These are phyloP conservation scores for Gamarada debralockiae DNA, from an alignment of 495 filamentous ascomycete species.

Conservation along the genomic window DNA sequence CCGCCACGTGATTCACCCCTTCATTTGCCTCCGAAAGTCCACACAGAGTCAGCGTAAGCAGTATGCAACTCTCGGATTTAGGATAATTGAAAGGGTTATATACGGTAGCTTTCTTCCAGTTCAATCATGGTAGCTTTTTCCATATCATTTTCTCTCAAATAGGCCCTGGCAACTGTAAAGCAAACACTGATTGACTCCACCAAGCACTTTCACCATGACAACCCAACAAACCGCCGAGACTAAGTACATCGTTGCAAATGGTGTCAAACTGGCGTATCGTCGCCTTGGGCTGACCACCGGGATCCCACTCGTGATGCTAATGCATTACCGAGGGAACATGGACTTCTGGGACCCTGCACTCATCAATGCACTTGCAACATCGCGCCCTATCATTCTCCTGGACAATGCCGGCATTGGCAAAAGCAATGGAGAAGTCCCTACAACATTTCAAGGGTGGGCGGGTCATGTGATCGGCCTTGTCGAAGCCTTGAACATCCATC, in stretches of 20 bases:
- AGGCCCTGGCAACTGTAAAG: too few relatives aligned
- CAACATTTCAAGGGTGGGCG: conserved; percentile 26
- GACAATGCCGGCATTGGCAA: conserved; percentile 28
- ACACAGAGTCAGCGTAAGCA: background rate
- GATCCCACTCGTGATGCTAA: conserved; percentile 29
- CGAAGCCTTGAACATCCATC: conserved; percentile 52
- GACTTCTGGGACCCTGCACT: conserved; percentile 30
- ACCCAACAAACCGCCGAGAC: conserved; percentile 27
- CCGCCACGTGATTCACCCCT: too few relatives aligned
- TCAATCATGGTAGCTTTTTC: too few relatives aligned
- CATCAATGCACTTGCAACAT: conserved; percentile 22
- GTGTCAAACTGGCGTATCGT: conserved; percentile 28
- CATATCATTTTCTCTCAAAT: too few relatives aligned
- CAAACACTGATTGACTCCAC: background rate
- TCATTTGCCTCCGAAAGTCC: too few relatives aligned
- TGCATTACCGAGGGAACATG: conserved; percentile 31
- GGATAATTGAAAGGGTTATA: too few relatives aligned
- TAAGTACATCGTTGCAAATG: conserved; percentile 15
- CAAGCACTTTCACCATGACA: conserved; percentile 7
- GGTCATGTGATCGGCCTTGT: conserved; percentile 63
- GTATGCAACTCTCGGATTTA: too few relatives aligned
- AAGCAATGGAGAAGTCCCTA: conserved; percentile 20
- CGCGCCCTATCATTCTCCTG: conserved; percentile 24
- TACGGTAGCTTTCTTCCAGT: too few relatives aligned
- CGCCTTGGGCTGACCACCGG: conserved; percentile 22